Conservation (phyloP, 495 filamentous ascomycete species). For the Coniosporium apollinis region DNA sequence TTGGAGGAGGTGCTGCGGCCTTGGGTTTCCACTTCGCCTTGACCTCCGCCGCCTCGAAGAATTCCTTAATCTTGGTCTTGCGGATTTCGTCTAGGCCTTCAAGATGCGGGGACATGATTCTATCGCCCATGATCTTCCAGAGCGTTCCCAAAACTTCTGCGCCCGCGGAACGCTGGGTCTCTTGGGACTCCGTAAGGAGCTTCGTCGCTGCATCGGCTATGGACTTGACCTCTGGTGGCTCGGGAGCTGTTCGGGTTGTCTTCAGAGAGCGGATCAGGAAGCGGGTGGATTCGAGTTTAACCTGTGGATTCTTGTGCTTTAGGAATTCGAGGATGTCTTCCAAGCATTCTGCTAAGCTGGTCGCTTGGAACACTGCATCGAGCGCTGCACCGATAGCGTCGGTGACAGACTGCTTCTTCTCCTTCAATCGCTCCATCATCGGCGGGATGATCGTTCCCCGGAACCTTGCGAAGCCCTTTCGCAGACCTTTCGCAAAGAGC, state of each 20-base stretch:
- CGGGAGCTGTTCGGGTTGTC: conserved; percentile 65
- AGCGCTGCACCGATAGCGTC: conserved; percentile 75
- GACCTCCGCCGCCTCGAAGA: conserved; percentile 77
- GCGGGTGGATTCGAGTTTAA: conserved; percentile 85
- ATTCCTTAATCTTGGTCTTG: conserved; percentile 94
- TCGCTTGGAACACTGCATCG: conserved; percentile 71
- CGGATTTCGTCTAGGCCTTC: conserved; percentile 91
- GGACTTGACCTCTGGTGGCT: conserved; percentile 63
- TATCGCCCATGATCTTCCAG: conserved; percentile 97
- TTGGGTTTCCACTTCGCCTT: conserved; percentile 97
- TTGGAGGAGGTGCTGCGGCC: conserved; percentile 50
- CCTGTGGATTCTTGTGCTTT: conserved; percentile 88
- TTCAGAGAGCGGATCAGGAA: conserved; percentile 79
- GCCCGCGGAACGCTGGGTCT: conserved; percentile 68
- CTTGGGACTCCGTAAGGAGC: conserved; percentile 72
- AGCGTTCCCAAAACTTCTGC: conserved; percentile 85
- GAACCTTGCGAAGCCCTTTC: conserved; percentile 64
- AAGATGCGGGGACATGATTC: conserved; percentile 90
- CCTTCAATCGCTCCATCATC: conserved; percentile 88
- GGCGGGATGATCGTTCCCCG: conserved; percentile 61
- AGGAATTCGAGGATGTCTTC: conserved; percentile 78
- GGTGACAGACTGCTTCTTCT: conserved; percentile 82
- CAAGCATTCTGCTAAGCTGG: conserved; percentile 62
- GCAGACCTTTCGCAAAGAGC: conserved; percentile 73
- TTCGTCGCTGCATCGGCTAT: conserved; percentile 81